Base-by-base conservation (phyloP, 2,329 filamentous ascomycete genomes). In the Amylocarpus encephaloides region DNA sequence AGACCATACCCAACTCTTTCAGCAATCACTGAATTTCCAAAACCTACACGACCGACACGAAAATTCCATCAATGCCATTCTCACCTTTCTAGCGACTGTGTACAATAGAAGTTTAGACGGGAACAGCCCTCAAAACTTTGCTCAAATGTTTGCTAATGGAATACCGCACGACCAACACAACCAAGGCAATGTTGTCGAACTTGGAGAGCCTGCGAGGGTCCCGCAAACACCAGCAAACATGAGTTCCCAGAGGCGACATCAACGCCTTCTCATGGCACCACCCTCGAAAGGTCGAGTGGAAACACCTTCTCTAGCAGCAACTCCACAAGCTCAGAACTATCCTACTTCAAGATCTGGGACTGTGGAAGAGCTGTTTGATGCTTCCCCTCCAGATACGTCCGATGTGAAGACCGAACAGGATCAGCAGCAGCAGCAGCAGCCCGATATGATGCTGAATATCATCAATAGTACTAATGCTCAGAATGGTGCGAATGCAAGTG, bases 21-120 rank as follows among this genome's bases (percentile, higher is more conserved):
- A 87, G 49, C 90, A 96, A 68, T 91, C 92, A 0, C 78, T 87
- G 40, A 83, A 87, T 51, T 96, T 96, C 66, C 91, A 97, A 68
- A 86, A 82, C 52, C 82, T 95, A 65, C 92, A 97, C 64, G 90
- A 92, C 60, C 84, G 93, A n/a, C 93, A 98, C 64, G 93, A 98
- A 66, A 95, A 92, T 66, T 96, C 92, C 0, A 97, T 98, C 69
- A 97, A 96, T 64, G 92, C 92, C n/a, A 97, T 98, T 55, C 77
- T 98, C 38, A 95, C 91, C 44, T 97, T 98, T 68, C 77, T 98
- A 16, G 93, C 92, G 41, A 97, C 94, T 11, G 92, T 98, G 38
- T 98, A 97, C 70, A 86, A 95, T 56, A 86, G 94, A 63, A 95
- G 89, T 56, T 72, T 98, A 44, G 91, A 96, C 65, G 88, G 91